These are phyloP conservation scores for Thelonectria olida DNA, from an alignment of 2,329 filamentous ascomycete genomes.

Conservation along the genomic window DNA sequence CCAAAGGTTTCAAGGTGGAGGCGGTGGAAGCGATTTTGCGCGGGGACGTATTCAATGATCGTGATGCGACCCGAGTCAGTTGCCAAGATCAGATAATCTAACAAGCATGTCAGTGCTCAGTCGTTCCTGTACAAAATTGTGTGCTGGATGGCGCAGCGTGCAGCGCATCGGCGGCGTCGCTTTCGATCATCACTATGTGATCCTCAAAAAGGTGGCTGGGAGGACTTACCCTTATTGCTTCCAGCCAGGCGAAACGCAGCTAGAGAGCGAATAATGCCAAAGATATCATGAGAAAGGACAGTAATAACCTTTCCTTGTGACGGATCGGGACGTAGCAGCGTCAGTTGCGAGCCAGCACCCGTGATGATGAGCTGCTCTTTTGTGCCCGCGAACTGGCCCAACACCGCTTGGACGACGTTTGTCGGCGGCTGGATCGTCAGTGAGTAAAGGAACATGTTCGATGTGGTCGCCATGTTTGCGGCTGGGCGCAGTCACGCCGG, in stretches of 20 bases:
- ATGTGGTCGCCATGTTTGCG: slow-evolving; percentile 90
- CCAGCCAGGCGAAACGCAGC: slow-evolving; percentile 92
- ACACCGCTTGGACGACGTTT: slow-evolving; percentile 86
- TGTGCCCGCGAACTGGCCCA: slow-evolving; percentile 94
- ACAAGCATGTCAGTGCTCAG: slow-evolving; percentile 40
- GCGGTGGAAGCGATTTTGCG: slow-evolving; percentile 86
- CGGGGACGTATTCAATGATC: slow-evolving; percentile 89
- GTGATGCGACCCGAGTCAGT: slow-evolving; percentile 96
- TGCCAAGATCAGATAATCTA: slow-evolving; percentile 95
- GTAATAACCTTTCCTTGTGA: slow-evolving; percentile 86
- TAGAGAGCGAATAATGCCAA: slow-evolving; percentile 92
- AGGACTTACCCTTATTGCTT: slow-evolving; percentile 89
- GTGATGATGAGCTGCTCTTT: slow-evolving; percentile 98
- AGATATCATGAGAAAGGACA: slow-evolving; percentile 90
- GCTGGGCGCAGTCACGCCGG: slow-evolving; percentile 60
- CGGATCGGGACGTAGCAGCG: slow-evolving; percentile 86
- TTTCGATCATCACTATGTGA: slow-evolving; percentile 73
- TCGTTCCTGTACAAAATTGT: slow-evolving; percentile 40
- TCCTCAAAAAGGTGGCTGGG: slow-evolving; percentile 53
- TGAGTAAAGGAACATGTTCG: slow-evolving; percentile 98
- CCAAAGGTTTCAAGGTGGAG: slow-evolving; percentile 97
- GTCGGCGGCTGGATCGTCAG: slow-evolving; percentile 94
- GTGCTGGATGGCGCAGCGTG: slow-evolving; percentile 25
- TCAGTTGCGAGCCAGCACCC: slow-evolving; percentile 88
- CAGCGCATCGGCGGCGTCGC: slow-evolving; percentile 39